Evolutionary conservation across 208 protist species (phyloP), one percentile per base, ranked within the genome.

Genomic region (Leishmania gerbilli): DNA sequence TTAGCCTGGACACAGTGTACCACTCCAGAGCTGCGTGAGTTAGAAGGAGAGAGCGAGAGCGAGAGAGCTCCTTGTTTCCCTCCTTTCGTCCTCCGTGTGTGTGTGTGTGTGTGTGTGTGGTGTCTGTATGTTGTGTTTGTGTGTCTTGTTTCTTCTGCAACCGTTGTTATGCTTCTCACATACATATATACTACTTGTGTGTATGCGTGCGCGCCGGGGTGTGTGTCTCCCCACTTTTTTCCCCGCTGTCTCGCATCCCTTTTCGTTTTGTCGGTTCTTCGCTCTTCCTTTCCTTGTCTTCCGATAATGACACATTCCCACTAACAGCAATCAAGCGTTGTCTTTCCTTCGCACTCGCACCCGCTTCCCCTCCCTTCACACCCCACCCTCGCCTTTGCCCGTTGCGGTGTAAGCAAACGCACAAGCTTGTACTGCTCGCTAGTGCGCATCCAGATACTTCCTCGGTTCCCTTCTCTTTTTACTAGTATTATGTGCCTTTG

Each of bases 1-100:
- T 47, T 45, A 64, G 51, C 42, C 74, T 77, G 74, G 74, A 77
- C 74, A 77, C 74, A 77, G 31, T 77, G 31, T 4, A 34, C 51
- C 51, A 77, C 45, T 77, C 51, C 74, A 77, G 74, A 64, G 53
- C 51, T n/a, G 74, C 74, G 53, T 62, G 31, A 42, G 56, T 40
- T 5, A 21, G 51, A 21, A 21, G 17, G 51, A 21, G 24, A 45
- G 27, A 55, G n/a, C 6, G 27, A 27, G n/a, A 40, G 15, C 11
- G 42, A 37, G 13, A n/a, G 15, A 62, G 17, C 74, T 31, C 51
- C 56, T 51, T 19, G 34, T 51, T 3, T 34, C 13, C 31, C 45
- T 71, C 37, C 42, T 49, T 60, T 67, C 53, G 37, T 77, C 60
- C 15, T 17, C 56, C 68, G 15, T 0, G 31, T 77, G 45, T 72